Percentiles rank a stretch among this genome's conserved stretches.
These are phyloP conservation scores for Paracamarosporium sp. DNA, from an alignment of 2,329 filamentous ascomycete genomes.

Conservation along the genomic window DNA sequence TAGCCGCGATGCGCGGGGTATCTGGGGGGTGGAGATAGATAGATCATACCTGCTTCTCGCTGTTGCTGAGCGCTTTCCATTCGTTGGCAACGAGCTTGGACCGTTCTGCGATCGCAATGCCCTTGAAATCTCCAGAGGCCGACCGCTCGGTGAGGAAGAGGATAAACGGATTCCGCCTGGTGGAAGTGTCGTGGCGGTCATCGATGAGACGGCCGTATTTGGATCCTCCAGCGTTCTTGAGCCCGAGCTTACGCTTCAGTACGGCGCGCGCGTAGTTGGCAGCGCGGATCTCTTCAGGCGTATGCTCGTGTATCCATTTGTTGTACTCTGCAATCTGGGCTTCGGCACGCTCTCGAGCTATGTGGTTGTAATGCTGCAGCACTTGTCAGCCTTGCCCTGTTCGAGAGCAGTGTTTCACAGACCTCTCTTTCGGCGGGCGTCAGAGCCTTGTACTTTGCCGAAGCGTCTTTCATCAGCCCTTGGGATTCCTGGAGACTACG, in stretches of 20 bases:
- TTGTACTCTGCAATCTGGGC: conserved; percentile 54
- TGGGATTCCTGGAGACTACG: not conserved
- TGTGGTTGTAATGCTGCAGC: conserved; percentile 60
- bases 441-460: conserved; percentile 32
- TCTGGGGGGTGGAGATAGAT: not conserved
- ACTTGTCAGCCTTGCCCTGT: conserved; percentile 8
- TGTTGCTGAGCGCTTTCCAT: conserved; percentile 55
- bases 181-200: conserved; percentile 50
- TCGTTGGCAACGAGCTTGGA: conserved; percentile 52
- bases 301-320: conserved; percentile 62
- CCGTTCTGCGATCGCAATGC: conserved; percentile 51
- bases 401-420: not conserved
- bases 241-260: conserved; percentile 34
- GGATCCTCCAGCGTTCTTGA: conserved; percentile 16
- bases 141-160: conserved; percentile 55
- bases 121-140: conserved; percentile 58
- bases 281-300: conserved; percentile 62
- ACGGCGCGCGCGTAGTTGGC: conserved; percentile 64
- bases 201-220: conserved; percentile 54
- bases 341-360: conserved; percentile 55
- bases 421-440: conserved; percentile 46
- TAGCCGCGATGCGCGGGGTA: conserved; percentile 20
- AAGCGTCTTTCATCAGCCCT: conserved; percentile 1
- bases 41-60: conserved; percentile 57
- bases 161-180: conserved; percentile 44